phyloP scores from a whole-genome alignment of 306 rosid genomes.

The Vigna mungo region DNA sequence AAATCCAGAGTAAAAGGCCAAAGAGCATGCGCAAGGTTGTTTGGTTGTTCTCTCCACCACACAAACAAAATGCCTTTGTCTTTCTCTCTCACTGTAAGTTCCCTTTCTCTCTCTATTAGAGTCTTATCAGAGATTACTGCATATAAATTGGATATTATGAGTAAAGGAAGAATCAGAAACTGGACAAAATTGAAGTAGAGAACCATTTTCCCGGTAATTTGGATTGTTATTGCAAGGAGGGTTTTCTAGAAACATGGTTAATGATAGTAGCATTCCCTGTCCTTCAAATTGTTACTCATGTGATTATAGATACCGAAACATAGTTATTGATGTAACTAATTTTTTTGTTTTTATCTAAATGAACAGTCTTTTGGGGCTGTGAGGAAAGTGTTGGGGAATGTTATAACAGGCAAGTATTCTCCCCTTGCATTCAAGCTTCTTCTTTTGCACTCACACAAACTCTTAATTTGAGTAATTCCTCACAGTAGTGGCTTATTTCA shows the following conservation, averaged over 20 bases:
- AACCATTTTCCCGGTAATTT: too few relatives aligned
- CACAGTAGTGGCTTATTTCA: conserved; percentile 17
- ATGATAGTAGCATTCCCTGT: too few relatives aligned
- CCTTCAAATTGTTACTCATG: too few relatives aligned
- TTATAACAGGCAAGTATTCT: conserved; percentile 65
- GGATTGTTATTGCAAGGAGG: too few relatives aligned
- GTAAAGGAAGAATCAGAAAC: too few relatives aligned
- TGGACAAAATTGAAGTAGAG: too few relatives aligned
- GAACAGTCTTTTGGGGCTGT: conserved; percentile 56
- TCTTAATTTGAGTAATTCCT: not conserved
- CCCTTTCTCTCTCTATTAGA: conserved; percentile 5
- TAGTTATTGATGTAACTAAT: not conserved
- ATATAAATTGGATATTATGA: too few relatives aligned
- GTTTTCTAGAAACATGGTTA: too few relatives aligned
- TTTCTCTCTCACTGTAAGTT: conserved; percentile 36
- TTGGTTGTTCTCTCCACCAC: not conserved
- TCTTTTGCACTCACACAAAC: not conserved
- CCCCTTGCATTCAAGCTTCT: not conserved
- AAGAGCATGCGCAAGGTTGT: not conserved
- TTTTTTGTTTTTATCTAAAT: conserved; percentile 10
- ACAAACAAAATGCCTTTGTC: conserved; percentile 12
- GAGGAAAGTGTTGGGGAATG: conserved; percentile 45
- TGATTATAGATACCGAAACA: too few relatives aligned
- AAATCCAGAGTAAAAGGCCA: not conserved
- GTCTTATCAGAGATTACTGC: too few relatives aligned